phyloP scores from a whole-genome alignment of 1,284 basidiomycete species.

The Microbotryomycetes sp. region DNA sequence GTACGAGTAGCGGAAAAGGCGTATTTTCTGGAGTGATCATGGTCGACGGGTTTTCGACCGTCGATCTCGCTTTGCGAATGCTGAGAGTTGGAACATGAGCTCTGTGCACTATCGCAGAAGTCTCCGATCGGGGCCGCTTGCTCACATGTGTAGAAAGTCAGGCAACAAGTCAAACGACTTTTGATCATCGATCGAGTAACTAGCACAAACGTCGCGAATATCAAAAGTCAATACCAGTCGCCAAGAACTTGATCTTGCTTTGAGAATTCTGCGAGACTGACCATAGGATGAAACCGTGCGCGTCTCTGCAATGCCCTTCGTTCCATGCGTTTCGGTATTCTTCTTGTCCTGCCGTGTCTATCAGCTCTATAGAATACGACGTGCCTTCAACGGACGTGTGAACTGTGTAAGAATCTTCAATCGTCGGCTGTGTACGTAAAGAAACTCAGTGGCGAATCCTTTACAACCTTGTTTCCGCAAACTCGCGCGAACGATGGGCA shows the following conservation, averaged over 20 bases:
- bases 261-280: background rate
- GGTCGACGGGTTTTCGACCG: conserved; percentile 11
- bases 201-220: background rate
- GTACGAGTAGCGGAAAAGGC: conserved; percentile 21
- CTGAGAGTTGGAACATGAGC: background rate
- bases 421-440: background rate
- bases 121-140: background rate
- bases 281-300: conserved; percentile 21
- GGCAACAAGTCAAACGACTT: conserved; percentile 16
- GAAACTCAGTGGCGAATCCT: background rate
- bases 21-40: conserved; percentile 21
- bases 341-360: conserved; percentile 23
- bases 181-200: conserved; percentile 21
- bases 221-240: background rate
- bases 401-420: conserved; percentile 15
- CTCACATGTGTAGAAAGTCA: conserved; percentile 18
- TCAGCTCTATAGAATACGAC: conserved; percentile 16
- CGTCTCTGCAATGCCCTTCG: conserved; percentile 15
- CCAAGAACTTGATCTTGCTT: background rate
- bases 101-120: background rate
- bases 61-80: conserved; percentile 18
- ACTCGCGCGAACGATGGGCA: background rate
- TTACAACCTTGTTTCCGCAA: too few relatives aligned
- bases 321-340: conserved; percentile 22
- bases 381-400: conserved; percentile 11